Evolutionary conservation across 139 green algal genomes (phyloP), one percentile per base, ranked within the genome.

Genomic region (Chlorella sp.): DNA sequence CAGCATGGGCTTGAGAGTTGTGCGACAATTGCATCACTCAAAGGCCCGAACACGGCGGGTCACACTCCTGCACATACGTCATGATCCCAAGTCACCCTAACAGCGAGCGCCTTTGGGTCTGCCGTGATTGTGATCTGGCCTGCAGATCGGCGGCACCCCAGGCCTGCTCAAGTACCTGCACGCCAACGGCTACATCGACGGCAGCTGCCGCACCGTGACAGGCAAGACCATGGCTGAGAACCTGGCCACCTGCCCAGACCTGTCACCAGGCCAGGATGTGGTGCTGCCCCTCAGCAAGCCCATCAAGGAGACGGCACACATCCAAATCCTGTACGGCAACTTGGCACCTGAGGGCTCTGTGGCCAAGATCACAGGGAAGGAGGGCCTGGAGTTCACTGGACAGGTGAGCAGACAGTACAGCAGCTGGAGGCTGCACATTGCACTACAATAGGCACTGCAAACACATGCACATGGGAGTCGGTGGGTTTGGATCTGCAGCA

Each of bases 151-250:
- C 55, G 95, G 95, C 71, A 97, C 91, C n/a, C 95, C 95, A 35
- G 95, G 84, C 2, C 86, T 99, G 74, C 84, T 98, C 68, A 99
- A 98, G 90, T 97, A 97, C 80, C 88, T 99, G 29, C 77, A 94
- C 68, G 71, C 90, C 50, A 83, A 97, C 73, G 91, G 91, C 75
- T 74, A 95, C 75, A 93, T 99, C 51, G 84, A 99, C 74, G 92
- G 92, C 50, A 81, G 63, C 69, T 96, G 91, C 78, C 82, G 93
- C 69, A 97, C 92, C 23, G 84, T 91, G 33, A 96, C 91, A 84
- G 93, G 95, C 74, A 96, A 96, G 78, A 97, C 95, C 6, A 83
- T 99, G 77, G 95, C 75, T 17, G 91, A 96, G 79, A 99, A 99
- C 85, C 89, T 99, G 70, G 86, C 73, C 1, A 31, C 33, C 4